Percentiles rank a stretch among this genome's conserved stretches.
phyloP scores from a whole-genome alignment of 163 green algal genomes.

The Chlorella variabilis region DNA sequence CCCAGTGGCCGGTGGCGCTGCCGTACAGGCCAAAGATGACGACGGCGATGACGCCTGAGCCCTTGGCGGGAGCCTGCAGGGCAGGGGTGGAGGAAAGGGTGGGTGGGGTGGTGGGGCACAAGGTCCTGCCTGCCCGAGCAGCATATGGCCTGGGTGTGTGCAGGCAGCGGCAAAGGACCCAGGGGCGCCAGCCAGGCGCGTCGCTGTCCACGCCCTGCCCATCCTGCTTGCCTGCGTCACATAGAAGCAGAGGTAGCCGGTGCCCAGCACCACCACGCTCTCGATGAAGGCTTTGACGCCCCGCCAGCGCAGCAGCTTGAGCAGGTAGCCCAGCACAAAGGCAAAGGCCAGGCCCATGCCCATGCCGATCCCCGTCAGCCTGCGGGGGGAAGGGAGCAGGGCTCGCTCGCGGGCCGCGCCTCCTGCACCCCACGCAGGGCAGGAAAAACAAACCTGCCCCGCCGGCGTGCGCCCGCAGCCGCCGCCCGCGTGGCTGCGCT shows the following conservation, averaged over 20 bases:
- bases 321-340: constrained; percentile 54
- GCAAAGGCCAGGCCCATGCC: constrained; percentile 67
- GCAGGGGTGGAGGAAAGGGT: constrained; percentile 2
- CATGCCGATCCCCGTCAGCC: constrained; percentile 49
- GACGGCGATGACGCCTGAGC: constrained; percentile 86
- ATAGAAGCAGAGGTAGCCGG: constrained; percentile 86
- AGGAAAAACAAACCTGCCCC: not conserved
- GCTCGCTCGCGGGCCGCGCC: not conserved
- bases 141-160: not conserved
- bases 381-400: not conserved
- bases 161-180: not conserved
- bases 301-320: constrained; percentile 66
- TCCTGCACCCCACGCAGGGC: not conserved
- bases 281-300: constrained; percentile 63
- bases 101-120: not conserved
- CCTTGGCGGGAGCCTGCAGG: too few relatives aligned
- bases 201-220: not conserved
- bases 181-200: too few relatives aligned
- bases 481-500: not conserved
- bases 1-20: constrained; percentile 71
- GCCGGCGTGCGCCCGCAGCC: not conserved
- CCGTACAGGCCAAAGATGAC: constrained; percentile 91
- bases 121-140: not conserved
- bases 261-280: constrained; percentile 71
- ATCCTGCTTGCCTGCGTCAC: constrained; percentile 54